phyloP scores from a whole-genome alignment of 2,329 filamentous ascomycete species.

The Fusarium citri region DNA sequence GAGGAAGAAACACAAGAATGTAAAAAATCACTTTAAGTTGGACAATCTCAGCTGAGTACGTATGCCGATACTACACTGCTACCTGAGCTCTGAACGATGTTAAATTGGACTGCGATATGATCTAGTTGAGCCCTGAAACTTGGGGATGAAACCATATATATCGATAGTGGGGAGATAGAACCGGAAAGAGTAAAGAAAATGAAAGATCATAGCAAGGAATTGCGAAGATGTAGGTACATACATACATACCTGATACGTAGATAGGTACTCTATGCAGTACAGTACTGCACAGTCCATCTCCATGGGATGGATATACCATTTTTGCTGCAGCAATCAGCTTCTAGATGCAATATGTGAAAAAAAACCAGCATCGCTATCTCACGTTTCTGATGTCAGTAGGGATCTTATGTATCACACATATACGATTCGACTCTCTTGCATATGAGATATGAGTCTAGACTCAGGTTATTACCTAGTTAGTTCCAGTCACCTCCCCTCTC shows the following conservation, averaged over 20 bases:
- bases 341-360: not conserved
- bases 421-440: slow-evolving; percentile 11
- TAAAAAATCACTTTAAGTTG: slow-evolving; percentile 1
- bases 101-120: slow-evolving; percentile 17
- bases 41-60: slow-evolving; percentile 3
- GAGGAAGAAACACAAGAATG: not conserved
- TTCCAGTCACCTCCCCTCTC: not conserved
- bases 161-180: slow-evolving; percentile 9
- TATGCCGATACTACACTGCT: slow-evolving; percentile 17
- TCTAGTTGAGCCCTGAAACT: slow-evolving; percentile 31
- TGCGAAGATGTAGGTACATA: not conserved
- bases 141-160: slow-evolving; percentile 27
- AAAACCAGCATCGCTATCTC: not conserved
- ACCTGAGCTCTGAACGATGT: not conserved
- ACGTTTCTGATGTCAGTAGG: not conserved
- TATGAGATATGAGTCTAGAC: not conserved
- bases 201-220: slow-evolving; percentile 21
- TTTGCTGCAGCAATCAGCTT: not conserved
- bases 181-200: slow-evolving; percentile 27
- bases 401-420: not conserved
- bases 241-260: not conserved
- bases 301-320: not conserved
- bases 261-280: not conserved
- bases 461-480: not conserved
- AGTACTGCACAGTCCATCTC: not conserved